phyloP scores from a whole-genome alignment of 2,329 filamentous ascomycete species.

The Diaporthe citriasiana region DNA sequence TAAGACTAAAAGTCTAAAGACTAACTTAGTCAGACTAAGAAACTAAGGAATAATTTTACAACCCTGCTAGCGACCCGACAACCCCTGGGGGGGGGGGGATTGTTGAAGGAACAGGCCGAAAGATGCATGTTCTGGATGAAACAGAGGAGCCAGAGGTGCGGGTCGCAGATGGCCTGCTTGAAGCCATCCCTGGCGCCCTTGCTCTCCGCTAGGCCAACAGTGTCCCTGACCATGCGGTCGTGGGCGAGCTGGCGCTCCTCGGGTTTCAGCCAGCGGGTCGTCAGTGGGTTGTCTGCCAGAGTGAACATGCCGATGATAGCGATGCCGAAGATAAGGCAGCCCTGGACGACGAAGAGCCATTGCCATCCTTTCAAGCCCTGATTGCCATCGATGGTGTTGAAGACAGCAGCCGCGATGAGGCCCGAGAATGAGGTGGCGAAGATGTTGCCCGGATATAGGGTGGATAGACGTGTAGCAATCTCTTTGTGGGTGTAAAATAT shows the following conservation, averaged over 20 bases:
- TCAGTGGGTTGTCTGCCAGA: constrained; percentile 19
- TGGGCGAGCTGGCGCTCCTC: constrained; percentile 29
- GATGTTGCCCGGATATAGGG: constrained; percentile 71
- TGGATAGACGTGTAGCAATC: constrained; percentile 71
- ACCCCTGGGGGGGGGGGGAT: constrained; percentile 47
- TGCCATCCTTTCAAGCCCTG: constrained; percentile 55
- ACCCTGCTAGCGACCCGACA: too few relatives aligned
- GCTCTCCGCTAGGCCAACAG: background rate
- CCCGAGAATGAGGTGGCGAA: constrained; percentile 78
- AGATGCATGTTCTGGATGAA: constrained; percentile 40
- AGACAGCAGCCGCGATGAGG: constrained; percentile 73
- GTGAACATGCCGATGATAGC: constrained; percentile 46
- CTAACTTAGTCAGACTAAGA: too few relatives aligned
- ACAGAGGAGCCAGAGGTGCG: constrained; percentile 23
- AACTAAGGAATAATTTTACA: too few relatives aligned
- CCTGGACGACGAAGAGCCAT: constrained; percentile 52
- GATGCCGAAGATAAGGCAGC: constrained; percentile 48
- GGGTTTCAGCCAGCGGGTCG: constrained; percentile 27
- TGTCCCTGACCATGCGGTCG: constrained; percentile 23
- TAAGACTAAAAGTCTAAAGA: too few relatives aligned
- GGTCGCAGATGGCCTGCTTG: constrained; percentile 11
- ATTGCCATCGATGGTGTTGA: constrained; percentile 64
- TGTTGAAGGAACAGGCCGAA: constrained; percentile 19
- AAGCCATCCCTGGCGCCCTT: constrained; percentile 8
- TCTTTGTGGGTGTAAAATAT: constrained; percentile 78